These are phyloP conservation scores for Goffeauzyma gilvescens DNA, from an alignment of 768 basidiomycete genomes.

Conservation along the genomic window DNA sequence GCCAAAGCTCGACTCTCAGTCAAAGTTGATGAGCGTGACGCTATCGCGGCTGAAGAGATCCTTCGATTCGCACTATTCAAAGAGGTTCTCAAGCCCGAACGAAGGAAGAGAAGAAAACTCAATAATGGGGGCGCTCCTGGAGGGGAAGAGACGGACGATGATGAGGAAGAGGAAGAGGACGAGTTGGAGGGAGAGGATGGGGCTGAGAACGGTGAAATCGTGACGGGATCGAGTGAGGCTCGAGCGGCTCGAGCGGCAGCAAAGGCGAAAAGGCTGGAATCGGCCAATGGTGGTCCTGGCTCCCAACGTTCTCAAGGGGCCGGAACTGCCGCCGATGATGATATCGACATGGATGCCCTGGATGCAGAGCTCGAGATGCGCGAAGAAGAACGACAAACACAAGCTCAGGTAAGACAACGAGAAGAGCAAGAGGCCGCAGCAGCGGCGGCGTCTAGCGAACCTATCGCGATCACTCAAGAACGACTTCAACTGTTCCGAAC, in stretches of 20 bases:
- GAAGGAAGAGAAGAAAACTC: slow-evolving; percentile 69
- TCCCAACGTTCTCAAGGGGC: background rate
- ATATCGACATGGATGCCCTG: slow-evolving; percentile 22
- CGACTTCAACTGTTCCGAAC: slow-evolving; percentile 60
- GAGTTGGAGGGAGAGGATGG: slow-evolving; percentile 40
- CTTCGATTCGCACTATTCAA: slow-evolving; percentile 95
- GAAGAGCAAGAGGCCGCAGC: background rate
- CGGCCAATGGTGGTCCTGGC: background rate
- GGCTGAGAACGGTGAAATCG: slow-evolving; percentile 49
- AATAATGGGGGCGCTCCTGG: slow-evolving; percentile 44
- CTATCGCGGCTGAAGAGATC: slow-evolving; percentile 77
- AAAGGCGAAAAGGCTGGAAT: slow-evolving; percentile 24
- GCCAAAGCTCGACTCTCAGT: slow-evolving; percentile 80
- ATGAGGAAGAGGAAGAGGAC: slow-evolving; percentile 35
- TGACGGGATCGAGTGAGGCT: slow-evolving; percentile 46
- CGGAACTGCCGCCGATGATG: slow-evolving; percentile 10
- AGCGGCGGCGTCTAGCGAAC: background rate
- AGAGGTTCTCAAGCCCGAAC: slow-evolving; percentile 68
- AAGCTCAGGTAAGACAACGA: background rate
- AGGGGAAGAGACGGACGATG: slow-evolving; percentile 37
- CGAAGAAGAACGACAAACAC: background rate
- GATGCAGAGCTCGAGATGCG: slow-evolving; percentile 9
- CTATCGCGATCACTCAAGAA: slow-evolving; percentile 11
- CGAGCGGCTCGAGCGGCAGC: slow-evolving; percentile 35
- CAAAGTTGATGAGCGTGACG: slow-evolving; percentile 68